A percentile compares a stretch with the other conserved stretches of the same genome.
Evolutionary conservation across 257 asterid species (phyloP).

Genomic region (Lithospermum erythrorhizon): DNA sequence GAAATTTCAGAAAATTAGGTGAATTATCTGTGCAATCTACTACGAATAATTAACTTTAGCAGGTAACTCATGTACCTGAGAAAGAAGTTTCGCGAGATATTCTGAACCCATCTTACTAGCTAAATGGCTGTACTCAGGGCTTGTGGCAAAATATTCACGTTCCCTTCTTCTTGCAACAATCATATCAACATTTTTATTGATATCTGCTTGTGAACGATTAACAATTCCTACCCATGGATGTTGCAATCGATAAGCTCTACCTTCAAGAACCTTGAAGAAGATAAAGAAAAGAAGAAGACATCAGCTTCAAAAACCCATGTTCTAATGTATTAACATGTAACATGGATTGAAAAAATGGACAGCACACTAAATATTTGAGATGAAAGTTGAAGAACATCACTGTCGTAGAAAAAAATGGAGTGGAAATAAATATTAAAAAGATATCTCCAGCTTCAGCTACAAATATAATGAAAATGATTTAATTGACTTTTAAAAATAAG

Average conservation of each 20-base stretch:
- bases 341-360: not conserved
- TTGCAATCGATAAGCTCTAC: slow-evolving; percentile 78
- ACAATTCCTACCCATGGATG: slow-evolving; percentile 95
- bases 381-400: not conserved
- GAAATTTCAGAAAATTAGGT: slow-evolving; percentile 24
- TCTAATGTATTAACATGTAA: not conserved
- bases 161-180: slow-evolving; percentile 58
- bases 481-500: slow-evolving; percentile 5
- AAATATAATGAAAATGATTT: not conserved
- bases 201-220: slow-evolving; percentile 89
- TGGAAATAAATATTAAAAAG: not conserved
- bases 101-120: slow-evolving; percentile 87
- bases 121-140: slow-evolving; percentile 82
- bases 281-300: slow-evolving; percentile 4
- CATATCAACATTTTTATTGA: slow-evolving; percentile 74
- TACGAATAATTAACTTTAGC: slow-evolving; percentile 7
- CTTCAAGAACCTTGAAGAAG: slow-evolving; percentile 65
- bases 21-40: slow-evolving; percentile 8
- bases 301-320: not conserved
- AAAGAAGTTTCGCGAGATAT: slow-evolving; percentile 90
- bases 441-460: not conserved
- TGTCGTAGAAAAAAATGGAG: not conserved
- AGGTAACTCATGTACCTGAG: slow-evolving; percentile 36
- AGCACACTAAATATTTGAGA: not conserved
- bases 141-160: slow-evolving; percentile 75